Evolutionary conservation across 2,329 filamentous ascomycete species (phyloP), one percentile per base, ranked within the genome.

Genomic region (Boeremia lycopersici): DNA sequence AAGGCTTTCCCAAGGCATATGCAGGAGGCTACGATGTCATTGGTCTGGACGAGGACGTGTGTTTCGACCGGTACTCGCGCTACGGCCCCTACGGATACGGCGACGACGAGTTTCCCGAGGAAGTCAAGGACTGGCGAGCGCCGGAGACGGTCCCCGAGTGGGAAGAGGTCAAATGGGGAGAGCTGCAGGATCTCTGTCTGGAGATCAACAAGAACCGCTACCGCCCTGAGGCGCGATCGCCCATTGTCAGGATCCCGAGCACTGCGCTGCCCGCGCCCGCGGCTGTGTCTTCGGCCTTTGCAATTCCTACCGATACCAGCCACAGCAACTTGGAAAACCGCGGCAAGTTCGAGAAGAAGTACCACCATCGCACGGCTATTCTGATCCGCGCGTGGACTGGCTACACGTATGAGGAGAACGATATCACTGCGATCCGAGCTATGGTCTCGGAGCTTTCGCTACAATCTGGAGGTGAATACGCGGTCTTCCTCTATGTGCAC

Each of bases 111-210:
- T 75, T 79, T 23, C 67, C 71, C 3, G 81, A 82, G 50, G 79
- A 82, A 35, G 75, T 80, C 38, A 63, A 68, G 17, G 61, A 74
- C 38, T 79, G 77, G 77, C 70, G 70, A 43, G 57, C 74, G 72
- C 55, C 70, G 56, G 29, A 67, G 43, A 61, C 59, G 10, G 63
- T 71, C 2, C 73, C 85, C 7, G 77, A 86, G 19, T 92, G 89
- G 87, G 78, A 83, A 26, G 77, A 79, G 25, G 82, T 91, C 29
- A 81, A 85, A 59, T 95, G 90, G 90, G 87, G 87, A 12, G 75
- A 82, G 29, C 77, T 93, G 15, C 89, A 93, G 70, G 78, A 85
- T 46, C 75, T 82, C 26, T 95, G 90, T 67, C 71, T 86, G 1
- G 74, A 82, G 60, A 81, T 78, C 61, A 96, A 96, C 74, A 79